These are phyloP conservation scores for Heliamphora exappendiculata DNA, from an alignment of 148 eudicot species.

Conservation along the genomic window DNA sequence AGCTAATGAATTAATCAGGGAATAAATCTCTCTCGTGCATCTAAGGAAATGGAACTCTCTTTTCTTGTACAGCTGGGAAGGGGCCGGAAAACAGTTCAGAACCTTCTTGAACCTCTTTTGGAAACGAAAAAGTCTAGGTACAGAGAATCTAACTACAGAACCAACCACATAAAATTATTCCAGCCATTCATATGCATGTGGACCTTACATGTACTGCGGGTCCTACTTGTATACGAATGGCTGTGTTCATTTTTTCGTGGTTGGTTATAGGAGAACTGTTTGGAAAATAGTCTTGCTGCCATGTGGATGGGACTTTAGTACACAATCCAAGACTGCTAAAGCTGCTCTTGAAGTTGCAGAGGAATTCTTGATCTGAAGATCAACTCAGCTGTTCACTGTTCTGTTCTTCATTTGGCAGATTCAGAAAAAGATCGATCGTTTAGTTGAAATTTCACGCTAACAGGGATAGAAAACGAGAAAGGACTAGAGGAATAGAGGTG, in stretches of 20 bases:
- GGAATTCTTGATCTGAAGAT: neutral
- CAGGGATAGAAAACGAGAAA: neutral
- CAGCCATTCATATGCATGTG: no score
- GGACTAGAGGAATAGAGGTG: neutral
- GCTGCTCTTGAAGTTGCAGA: neutral
- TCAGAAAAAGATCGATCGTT: neutral
- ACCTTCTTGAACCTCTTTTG: neutral
- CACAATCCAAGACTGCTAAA: neutral
- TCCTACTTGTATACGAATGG: no score
- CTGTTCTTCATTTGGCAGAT: neutral
- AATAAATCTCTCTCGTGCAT: constrained; percentile 10
- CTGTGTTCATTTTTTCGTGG: no score
- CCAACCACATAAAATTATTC: no score
- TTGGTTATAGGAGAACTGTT: no score
- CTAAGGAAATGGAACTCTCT: neutral
- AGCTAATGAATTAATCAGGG: neutral
- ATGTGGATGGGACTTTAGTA: neutral
- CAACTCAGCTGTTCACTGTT: neutral
- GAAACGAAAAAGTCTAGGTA: no score
- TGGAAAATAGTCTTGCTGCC: neutral
- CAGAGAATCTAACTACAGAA: no score
- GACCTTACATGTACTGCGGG: no score
- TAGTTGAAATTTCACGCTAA: neutral
- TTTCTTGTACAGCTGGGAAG: neutral
- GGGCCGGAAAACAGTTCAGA: neutral